Conservation (phyloP, 164 flowering plant species). For the Euptelea pleiosperma region DNA sequence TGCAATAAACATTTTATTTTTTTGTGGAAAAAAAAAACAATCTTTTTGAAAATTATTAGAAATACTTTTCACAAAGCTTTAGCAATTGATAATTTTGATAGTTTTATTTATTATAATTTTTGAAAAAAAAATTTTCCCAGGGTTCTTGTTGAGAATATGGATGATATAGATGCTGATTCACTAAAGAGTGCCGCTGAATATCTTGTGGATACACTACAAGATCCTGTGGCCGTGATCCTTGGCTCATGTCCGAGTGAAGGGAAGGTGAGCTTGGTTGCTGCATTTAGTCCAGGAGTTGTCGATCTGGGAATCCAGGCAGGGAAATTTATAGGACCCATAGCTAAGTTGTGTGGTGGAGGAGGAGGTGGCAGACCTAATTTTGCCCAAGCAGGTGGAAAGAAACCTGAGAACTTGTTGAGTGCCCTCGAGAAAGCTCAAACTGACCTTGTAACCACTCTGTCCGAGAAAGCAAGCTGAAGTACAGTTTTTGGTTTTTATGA, state of each 20-base stretch:
- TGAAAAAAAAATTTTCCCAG: slow-evolving; percentile 33
- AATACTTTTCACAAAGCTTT: too few species aligned
- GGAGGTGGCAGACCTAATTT: slow-evolving; percentile 90
- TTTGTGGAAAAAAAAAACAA: too few species aligned
- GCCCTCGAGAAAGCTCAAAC: slow-evolving; percentile 69
- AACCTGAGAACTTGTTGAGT: slow-evolving; percentile 64
- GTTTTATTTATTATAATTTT: too few species aligned
- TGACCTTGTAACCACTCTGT: slow-evolving; percentile 41
- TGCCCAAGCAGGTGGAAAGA: slow-evolving; percentile 91
- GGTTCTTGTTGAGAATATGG: slow-evolving; percentile 75
- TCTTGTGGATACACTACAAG: slow-evolving; percentile 48
- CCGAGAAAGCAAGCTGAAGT: slow-evolving; percentile 42
- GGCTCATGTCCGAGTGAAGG: slow-evolving; percentile 85
- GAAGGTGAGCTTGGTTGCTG: slow-evolving; percentile 78
- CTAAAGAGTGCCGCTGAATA: slow-evolving; percentile 77
- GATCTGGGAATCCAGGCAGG: slow-evolving; percentile 72
- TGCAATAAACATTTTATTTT: too few species aligned
- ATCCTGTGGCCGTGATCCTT: slow-evolving; percentile 75
- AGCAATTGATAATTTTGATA: neutral
- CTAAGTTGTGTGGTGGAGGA: slow-evolving; percentile 83
- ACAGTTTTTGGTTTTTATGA: neutral
- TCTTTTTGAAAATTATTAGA: too few species aligned
- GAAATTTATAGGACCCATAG: slow-evolving; percentile 75
- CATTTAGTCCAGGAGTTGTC: slow-evolving; percentile 66
- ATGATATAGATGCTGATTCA: slow-evolving; percentile 73